Percentiles rank a stretch among this genome's conserved stretches.
Evolutionary conservation across 2,329 filamentous ascomycete genomes (phyloP).

Genomic region (Phialophora expanda): DNA sequence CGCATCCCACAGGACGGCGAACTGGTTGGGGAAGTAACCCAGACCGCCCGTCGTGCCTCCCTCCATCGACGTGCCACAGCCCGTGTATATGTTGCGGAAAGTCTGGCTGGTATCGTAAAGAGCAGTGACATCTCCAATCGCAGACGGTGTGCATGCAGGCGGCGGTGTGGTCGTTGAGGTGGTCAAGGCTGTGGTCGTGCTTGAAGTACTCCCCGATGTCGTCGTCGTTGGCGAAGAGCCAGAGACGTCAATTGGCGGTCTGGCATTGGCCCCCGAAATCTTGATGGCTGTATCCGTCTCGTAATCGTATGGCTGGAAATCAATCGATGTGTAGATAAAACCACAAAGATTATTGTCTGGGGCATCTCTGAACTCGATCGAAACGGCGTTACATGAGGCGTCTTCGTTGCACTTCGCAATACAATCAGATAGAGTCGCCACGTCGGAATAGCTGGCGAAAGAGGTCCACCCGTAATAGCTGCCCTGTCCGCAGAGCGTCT

Average conservation of each 20-base stretch:
- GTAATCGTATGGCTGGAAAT: constrained; percentile 14
- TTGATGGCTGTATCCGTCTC: constrained; percentile 13
- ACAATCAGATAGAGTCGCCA: constrained; percentile 10
- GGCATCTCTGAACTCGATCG: constrained; percentile 12
- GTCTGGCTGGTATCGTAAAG: constrained; percentile 12
- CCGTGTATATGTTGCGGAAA: constrained; percentile 16
- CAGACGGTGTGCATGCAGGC: constrained; percentile 11
- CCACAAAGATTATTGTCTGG: constrained; percentile 12
- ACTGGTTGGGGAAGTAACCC: constrained; percentile 10
- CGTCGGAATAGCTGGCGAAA: constrained; percentile 5
- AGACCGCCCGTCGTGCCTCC: constrained; percentile 9
- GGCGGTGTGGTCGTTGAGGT: constrained; percentile 12
- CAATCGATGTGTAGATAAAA: constrained; percentile 15
- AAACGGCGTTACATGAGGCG: constrained; percentile 7
- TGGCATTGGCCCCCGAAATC: constrained; percentile 14
- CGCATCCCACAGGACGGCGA: constrained; percentile 13
- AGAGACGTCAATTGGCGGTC: constrained; percentile 7
- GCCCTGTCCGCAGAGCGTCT: constrained; percentile 15
- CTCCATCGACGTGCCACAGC: constrained; percentile 15
- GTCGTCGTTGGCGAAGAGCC: neutral
- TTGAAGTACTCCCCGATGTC: neutral
- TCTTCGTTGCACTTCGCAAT: constrained; percentile 15
- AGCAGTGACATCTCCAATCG: constrained; percentile 19
- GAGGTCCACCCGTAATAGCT: constrained; percentile 13
- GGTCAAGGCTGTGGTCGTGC: constrained; percentile 13